Evolutionary conservation across 1,139 yeast genomes (phyloP), one percentile per base, ranked within the genome.

Genomic region (Candida neerlandica): DNA sequence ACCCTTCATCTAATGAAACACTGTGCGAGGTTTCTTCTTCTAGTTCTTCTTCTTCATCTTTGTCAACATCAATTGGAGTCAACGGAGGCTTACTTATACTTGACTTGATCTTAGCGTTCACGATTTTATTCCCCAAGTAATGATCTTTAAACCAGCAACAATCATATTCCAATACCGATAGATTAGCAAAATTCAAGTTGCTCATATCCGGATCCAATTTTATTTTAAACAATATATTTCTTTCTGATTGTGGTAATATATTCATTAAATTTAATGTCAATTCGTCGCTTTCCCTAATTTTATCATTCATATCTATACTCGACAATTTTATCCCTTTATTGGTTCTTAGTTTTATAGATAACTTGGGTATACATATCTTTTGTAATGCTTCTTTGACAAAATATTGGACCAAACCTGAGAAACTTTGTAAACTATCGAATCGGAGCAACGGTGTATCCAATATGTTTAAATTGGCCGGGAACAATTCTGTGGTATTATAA

Each of bases 291-390:
- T 53, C 58, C 4, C 53, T 49, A 45, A 59, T 43, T 35, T 52
- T 54, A 0, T 70, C 72, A 49, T 64, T 61, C 14, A 60, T 59
- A 44, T 68, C 74, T 12, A 70, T 53, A 37, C 58, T 56, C 12
- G 46, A 34, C 11, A 52, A 34, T 9, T 29, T 35, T 9, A 43
- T 44, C n/a, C 39, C 45, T 30, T 45, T 26, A 7, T 45, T 44
- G 35, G 45, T 27, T 15, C 30, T 15, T 5, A 56, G n/a, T 18
- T 45, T 40, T 5, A 59, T 29, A 35, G 37, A 27, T 37, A 52
- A 44, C 19, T 52, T 42, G 5, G 56, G 53, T 21, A 54, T 42
- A 32, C 57, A 53, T 15, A 54, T 46, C 10, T 46, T 43, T 19
- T 49, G 52, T 6, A 49, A 34, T 7, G 19, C 21, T 15, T 48